A percentile compares a stretch with the other conserved stretches of the same genome.
Evolutionary conservation across 495 filamentous ascomycete species (phyloP).

Genomic region (Penicillium angulare): DNA sequence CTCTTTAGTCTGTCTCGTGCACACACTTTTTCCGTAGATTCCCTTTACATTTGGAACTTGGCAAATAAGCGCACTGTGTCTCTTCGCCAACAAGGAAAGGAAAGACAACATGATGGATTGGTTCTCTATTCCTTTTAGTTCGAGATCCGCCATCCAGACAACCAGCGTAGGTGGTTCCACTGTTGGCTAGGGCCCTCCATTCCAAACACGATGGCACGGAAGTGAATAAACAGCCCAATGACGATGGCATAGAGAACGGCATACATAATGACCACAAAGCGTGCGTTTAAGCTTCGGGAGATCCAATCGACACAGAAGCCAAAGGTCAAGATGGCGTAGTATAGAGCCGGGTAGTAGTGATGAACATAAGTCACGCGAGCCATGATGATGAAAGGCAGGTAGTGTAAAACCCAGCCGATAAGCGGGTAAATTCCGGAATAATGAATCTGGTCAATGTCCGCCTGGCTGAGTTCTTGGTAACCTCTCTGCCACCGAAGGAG

Average conservation of each 20-base stretch:
- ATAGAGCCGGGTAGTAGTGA: conserved; percentile 98
- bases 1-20: background rate
- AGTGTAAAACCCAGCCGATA: conserved; percentile 94
- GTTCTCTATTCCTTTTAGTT: conserved; percentile 29
- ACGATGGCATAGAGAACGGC: conserved; percentile 66
- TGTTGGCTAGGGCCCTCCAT: conserved; percentile 83
- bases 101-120: background rate
- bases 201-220: conserved; percentile 94
- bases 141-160: conserved; percentile 56
- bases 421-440: conserved; percentile 90
- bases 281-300: conserved; percentile 59
- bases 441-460: conserved; percentile 88
- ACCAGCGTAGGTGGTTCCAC: conserved; percentile 93
- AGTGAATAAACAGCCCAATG: conserved; percentile 80
- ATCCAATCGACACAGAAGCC: conserved; percentile 90
- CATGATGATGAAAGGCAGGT: conserved; percentile 94
- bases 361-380: conserved; percentile 98
- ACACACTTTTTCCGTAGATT: background rate
- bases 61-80: background rate
- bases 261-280: conserved; percentile 61
- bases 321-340: conserved; percentile 88
- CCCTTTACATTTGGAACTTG: background rate
- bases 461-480: conserved; percentile 74
- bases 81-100: background rate
- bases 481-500: conserved; percentile 94